A percentile compares a stretch with the other conserved stretches of the same genome.
phyloP scores from a whole-genome alignment of 495 filamentous ascomycete species.

The Trichocladium uniseriatum region DNA sequence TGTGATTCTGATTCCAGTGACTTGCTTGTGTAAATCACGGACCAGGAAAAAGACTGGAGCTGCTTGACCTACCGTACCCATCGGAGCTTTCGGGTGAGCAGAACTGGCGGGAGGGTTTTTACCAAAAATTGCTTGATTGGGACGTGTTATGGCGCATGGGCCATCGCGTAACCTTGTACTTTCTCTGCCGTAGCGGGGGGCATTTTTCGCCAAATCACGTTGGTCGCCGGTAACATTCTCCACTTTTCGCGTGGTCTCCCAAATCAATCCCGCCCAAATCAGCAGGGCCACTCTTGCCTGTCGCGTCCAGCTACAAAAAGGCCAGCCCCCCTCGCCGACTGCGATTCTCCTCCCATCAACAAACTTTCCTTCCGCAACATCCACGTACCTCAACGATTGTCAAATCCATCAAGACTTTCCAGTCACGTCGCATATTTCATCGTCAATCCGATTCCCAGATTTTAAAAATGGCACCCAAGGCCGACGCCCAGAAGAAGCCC shows the following conservation, averaged over 20 bases:
- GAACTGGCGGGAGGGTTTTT: too few species aligned
- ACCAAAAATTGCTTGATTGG: conserved; percentile 14
- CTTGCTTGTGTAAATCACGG: background rate
- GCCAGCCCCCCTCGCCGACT: conserved; percentile 38
- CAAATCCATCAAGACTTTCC: conserved; percentile 30
- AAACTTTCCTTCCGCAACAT: conserved; percentile 37
- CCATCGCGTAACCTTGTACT: conserved; percentile 22
- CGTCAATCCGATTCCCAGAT: conserved; percentile 26
- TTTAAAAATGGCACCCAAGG: conserved; percentile 86
- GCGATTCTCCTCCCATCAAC: conserved; percentile 34
- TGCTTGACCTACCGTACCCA: background rate
- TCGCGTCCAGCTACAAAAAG: conserved; percentile 46
- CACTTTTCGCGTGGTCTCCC: conserved; percentile 21
- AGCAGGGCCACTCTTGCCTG: conserved; percentile 31
- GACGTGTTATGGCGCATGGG: conserved; percentile 28
- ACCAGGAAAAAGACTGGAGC: background rate
- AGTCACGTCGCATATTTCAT: conserved; percentile 23
- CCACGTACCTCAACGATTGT: conserved; percentile 16
- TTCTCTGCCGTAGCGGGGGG: conserved; percentile 12
- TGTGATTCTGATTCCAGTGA: too few species aligned
- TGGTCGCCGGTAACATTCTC: conserved; percentile 5
- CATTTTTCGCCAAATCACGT: conserved; percentile 33
- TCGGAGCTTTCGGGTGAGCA: background rate
- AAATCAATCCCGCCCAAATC: conserved; percentile 40
- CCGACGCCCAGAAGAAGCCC: conserved; percentile 87